Evolutionary conservation across 352 stramenopile genomes (phyloP).

Genomic region (Phytopythium sindhum): DNA sequence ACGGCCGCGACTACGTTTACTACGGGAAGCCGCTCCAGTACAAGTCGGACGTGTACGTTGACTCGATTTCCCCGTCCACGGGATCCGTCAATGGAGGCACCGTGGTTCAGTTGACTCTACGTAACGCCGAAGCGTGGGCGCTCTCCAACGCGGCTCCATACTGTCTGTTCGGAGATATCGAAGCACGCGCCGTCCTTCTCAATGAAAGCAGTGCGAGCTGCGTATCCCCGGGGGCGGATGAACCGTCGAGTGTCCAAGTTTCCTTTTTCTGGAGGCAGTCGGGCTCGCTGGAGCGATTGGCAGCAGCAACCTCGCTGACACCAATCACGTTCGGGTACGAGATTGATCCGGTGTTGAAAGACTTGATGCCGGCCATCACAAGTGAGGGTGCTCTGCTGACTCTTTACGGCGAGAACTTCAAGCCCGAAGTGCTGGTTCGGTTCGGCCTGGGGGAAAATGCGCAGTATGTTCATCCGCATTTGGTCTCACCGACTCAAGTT

Average conservation of each 20-base stretch:
- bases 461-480: constrained; percentile 6
- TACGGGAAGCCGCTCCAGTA: constrained; percentile 11
- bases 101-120: constrained; percentile 19
- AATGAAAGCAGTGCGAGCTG: constrained; percentile 16
- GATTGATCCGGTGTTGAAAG: constrained; percentile 13
- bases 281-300: constrained; percentile 17
- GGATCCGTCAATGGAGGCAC: constrained; percentile 32
- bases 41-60: constrained; percentile 17
- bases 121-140: constrained; percentile 9
- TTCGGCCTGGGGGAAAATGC: constrained; percentile 18
- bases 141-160: constrained; percentile 12
- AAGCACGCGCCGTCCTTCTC: constrained; percentile 18
- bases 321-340: constrained; percentile 25
- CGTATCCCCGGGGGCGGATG: constrained; percentile 10
- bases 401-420: constrained; percentile 25
- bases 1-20: constrained; percentile 34
- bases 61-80: constrained; percentile 17
- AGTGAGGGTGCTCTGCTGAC: constrained; percentile 23
- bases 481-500: constrained; percentile 17
- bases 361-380: constrained; percentile 13
- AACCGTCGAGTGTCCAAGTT: constrained; percentile 10
- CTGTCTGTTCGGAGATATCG: constrained; percentile 33
- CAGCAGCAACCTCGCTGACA: constrained; percentile 1
- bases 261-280: constrained; percentile 25
- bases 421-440: constrained; percentile 15